These are phyloP conservation scores for Kluyveromyces dobzhanskii DNA, from an alignment of 805 yeast genomes.

Conservation along the genomic window DNA sequence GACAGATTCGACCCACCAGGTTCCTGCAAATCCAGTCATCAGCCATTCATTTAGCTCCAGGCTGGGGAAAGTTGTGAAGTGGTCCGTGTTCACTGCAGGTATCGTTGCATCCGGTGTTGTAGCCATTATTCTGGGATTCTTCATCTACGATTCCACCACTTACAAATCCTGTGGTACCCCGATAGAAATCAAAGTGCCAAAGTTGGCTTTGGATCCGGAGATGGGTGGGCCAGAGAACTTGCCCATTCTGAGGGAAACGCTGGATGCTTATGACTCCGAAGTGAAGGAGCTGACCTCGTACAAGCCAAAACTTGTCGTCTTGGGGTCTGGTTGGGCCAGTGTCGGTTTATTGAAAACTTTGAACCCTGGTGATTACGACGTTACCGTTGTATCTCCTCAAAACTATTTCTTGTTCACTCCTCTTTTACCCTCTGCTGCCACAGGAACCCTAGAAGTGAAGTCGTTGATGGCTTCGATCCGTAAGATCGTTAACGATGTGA, in stretches of 20 bases:
- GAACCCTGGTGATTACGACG: constrained; percentile 48
- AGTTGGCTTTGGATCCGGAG: constrained; percentile 45
- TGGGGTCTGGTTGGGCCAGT: constrained; percentile 70
- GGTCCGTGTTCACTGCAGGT: constrained; percentile 34
- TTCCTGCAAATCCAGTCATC: too few species aligned
- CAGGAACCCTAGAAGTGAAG: constrained; percentile 59
- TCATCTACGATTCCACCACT: constrained; percentile 61
- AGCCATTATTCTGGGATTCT: constrained; percentile 39
- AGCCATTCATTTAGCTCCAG: neutral
- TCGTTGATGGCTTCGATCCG: constrained; percentile 59
- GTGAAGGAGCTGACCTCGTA: constrained; percentile 37
- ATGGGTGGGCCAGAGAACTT: constrained; percentile 66
- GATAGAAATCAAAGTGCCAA: constrained; percentile 41
- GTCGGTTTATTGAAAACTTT: constrained; percentile 48
- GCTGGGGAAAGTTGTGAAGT: constrained; percentile 24
- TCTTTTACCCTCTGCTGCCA: constrained; percentile 60
- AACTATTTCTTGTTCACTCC: constrained; percentile 66
- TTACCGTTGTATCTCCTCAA: constrained; percentile 60
- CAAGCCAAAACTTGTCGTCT: constrained; percentile 50
- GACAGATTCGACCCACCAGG: too few species aligned
- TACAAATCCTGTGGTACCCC: constrained; percentile 37
- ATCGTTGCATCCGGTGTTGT: constrained; percentile 36
- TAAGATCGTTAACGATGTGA: constrained; percentile 40
- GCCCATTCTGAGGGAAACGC: constrained; percentile 47
- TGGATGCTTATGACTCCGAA: constrained; percentile 49